Percentiles rank a stretch among this genome's conserved stretches.
These are phyloP conservation scores for Saxophila tyrrhenica DNA, from an alignment of 495 filamentous ascomycete species.

Conservation along the genomic window DNA sequence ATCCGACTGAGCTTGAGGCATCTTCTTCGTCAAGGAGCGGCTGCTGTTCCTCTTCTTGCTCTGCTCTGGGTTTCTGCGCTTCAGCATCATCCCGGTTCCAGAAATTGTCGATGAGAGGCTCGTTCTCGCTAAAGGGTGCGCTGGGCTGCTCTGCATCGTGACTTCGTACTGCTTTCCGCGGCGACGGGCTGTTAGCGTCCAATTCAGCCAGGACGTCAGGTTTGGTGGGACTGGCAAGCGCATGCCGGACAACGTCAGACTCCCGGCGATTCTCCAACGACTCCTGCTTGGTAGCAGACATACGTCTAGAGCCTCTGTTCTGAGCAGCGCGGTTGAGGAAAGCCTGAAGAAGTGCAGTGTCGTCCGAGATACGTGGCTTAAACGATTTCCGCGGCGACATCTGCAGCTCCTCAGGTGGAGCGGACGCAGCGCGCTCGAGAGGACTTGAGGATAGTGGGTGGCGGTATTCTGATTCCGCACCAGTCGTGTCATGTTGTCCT, in stretches of 20 bases:
- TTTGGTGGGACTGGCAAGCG: slow-evolving; percentile 23
- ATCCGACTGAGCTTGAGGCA: not conserved
- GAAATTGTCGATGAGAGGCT: no score
- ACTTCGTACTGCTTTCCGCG: slow-evolving; percentile 29
- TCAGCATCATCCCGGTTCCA: no score
- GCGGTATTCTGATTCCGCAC: not conserved
- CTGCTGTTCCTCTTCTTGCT: not conserved
- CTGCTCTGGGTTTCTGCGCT: not conserved
- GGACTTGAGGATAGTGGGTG: not conserved
- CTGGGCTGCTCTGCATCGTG: no score
- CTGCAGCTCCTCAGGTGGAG: slow-evolving; percentile 15
- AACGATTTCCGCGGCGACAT: slow-evolving; percentile 4
- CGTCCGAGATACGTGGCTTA: slow-evolving; percentile 32
- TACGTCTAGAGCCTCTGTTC: slow-evolving; percentile 32
- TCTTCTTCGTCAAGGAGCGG: not conserved
- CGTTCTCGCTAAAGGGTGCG: no score
- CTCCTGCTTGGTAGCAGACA: slow-evolving; percentile 23
- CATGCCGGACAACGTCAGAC: slow-evolving; percentile 28
- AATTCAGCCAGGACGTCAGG: slow-evolving; percentile 38
- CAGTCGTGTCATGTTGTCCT: not conserved
- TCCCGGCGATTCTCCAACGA: slow-evolving; percentile 31
- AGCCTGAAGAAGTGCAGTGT: slow-evolving; percentile 48
- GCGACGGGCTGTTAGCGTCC: slow-evolving; percentile 45
- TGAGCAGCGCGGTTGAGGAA: slow-evolving; percentile 51
- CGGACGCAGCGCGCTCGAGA: slow-evolving; percentile 8